Evolutionary conservation across 306 rosid genomes (phyloP).

Genomic region (Vigna reflexopilosa): DNA sequence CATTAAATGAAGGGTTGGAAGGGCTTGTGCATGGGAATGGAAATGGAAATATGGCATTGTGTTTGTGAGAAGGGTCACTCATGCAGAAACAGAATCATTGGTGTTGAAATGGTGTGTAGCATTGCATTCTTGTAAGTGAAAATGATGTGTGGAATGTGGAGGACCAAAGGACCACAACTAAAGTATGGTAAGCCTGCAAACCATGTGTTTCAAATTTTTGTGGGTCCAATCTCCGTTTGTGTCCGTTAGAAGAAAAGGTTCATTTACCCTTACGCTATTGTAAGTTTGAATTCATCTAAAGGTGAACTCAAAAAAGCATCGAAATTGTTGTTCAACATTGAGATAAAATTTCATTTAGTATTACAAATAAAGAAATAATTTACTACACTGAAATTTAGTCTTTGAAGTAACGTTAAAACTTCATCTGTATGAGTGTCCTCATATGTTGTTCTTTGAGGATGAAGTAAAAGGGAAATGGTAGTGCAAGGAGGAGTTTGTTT

Average conservation of each 20-base stretch:
- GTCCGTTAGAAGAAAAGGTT: slow-evolving; percentile 21
- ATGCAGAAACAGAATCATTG: neutral
- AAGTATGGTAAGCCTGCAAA: slow-evolving; percentile 18
- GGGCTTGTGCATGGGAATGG: neutral
- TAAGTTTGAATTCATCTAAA: slow-evolving; percentile 28
- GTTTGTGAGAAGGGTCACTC: neutral
- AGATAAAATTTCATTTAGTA: neutral
- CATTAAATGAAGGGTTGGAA: slow-evolving; percentile 15
- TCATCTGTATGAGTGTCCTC: too few relatives aligned
- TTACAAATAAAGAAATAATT: neutral
- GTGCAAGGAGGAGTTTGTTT: too few relatives aligned
- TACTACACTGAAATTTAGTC: too few relatives aligned
- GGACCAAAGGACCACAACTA: slow-evolving; percentile 33
- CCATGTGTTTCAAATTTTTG: slow-evolving; percentile 26
- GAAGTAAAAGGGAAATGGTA: too few relatives aligned
- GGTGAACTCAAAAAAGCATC: neutral
- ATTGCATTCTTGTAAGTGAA: neutral
- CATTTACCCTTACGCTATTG: neutral
- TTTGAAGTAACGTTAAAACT: too few relatives aligned
- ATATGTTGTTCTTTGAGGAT: too few relatives aligned
- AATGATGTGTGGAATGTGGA: neutral
- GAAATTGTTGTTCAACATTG: neutral
- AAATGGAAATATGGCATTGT: neutral
- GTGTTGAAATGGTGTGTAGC: neutral
- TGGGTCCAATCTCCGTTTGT: slow-evolving; percentile 19